Evolutionary conservation across 345 rosid genomes (phyloP).

Genomic region (Eucalyptus cloeziana): DNA sequence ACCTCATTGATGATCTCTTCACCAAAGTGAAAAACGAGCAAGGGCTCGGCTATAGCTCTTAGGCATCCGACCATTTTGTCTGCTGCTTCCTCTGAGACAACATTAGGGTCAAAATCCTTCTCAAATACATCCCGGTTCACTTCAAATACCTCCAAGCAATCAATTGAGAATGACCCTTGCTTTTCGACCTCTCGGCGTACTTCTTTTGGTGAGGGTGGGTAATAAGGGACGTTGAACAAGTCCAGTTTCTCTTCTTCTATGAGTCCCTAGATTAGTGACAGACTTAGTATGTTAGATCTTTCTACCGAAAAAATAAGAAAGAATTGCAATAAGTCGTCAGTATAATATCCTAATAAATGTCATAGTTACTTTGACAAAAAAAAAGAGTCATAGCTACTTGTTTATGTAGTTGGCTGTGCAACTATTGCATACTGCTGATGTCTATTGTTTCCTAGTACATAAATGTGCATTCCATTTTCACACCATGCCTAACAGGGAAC

Average conservation of each 20-base stretch:
- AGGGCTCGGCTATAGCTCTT: conserved; percentile 40
- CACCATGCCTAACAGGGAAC: neutral
- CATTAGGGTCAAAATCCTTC: neutral
- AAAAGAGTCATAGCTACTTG: neutral
- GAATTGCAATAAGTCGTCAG: neutral
- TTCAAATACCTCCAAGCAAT: conserved; percentile 14
- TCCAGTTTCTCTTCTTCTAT: conserved; percentile 27
- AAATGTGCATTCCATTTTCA: neutral
- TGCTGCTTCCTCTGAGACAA: neutral
- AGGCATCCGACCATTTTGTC: conserved; percentile 17
- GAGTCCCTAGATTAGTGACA: conserved; percentile 11
- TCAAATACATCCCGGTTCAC: conserved; percentile 17
- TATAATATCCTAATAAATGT: neutral
- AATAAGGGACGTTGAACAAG: conserved; percentile 37
- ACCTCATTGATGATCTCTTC: conserved; percentile 8
- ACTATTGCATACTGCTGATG: neutral
- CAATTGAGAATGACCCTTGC: conserved; percentile 30
- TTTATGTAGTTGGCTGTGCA: neutral
- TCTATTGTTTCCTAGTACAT: neutral
- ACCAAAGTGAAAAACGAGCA: conserved; percentile 32
- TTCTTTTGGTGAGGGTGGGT: conserved; percentile 34
- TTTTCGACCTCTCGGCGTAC: conserved; percentile 9
- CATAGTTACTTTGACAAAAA: too few species aligned
- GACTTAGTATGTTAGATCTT: neutral
- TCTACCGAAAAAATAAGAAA: neutral